Percentiles rank a stretch among this genome's conserved stretches.
These are phyloP conservation scores for Synchytrium microbalum DNA, from an alignment of 371 early-diverging fungal species.

Conservation along the genomic window DNA sequence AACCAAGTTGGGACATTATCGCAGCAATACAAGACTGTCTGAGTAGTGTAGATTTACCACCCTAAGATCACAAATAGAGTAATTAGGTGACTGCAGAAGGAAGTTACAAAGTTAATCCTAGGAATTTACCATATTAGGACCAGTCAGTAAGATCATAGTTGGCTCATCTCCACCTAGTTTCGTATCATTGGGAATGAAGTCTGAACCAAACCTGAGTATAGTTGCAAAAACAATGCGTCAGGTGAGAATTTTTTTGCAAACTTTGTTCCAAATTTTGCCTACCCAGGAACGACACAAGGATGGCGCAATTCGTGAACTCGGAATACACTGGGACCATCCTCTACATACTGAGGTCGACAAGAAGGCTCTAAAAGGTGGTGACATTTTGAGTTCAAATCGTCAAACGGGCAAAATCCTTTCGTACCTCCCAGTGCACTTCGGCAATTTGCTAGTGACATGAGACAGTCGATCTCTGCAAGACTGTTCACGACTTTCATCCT, in stretches of 20 bases:
- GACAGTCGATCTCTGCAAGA: slow-evolving; percentile 87
- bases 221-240: slow-evolving; percentile 6
- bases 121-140: slow-evolving; percentile 77
- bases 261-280: too few species aligned
- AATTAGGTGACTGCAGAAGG: slow-evolving; percentile 1
- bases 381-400: slow-evolving; percentile 9
- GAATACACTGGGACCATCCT: slow-evolving; percentile 41
- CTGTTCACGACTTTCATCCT: slow-evolving; percentile 61
- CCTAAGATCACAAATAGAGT: neutral
- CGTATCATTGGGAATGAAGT: slow-evolving; percentile 94
- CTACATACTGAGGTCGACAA: slow-evolving; percentile 73
- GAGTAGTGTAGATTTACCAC: slow-evolving; percentile 89
- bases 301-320: slow-evolving; percentile 79
- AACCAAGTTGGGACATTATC: slow-evolving; percentile 97
- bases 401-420: neutral
- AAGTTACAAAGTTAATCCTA: neutral
- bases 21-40: slow-evolving; percentile 94
- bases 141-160: slow-evolving; percentile 91
- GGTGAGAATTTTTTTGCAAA: too few species aligned
- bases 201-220: slow-evolving; percentile 24
- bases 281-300: slow-evolving; percentile 69
- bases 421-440: slow-evolving; percentile 59
- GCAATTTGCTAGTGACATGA: slow-evolving; percentile 72
- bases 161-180: slow-evolving; percentile 54
- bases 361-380: slow-evolving; percentile 26